Evolutionary conservation across 768 basidiomycete species (phyloP), one percentile per base, ranked within the genome.

Genomic region (Xerocomus spinulosus): DNA sequence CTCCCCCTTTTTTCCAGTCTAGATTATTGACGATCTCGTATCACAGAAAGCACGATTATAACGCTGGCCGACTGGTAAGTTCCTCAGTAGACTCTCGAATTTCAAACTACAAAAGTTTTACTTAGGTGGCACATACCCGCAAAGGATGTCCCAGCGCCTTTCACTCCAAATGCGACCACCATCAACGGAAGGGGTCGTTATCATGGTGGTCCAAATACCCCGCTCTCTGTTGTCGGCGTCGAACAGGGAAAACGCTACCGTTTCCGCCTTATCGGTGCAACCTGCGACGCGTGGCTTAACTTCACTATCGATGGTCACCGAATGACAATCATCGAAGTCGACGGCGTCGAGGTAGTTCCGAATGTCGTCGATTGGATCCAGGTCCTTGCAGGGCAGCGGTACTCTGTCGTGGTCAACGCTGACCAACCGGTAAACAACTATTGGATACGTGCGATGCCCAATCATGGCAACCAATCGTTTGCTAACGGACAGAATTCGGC

Each of bases 171-270:
- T 34, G 54, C 71, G 5, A 74, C 72, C n/a, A 59, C 72, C 6
- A 76, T 77, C 53, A 77, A 77, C 38, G 76, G 76, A 3, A 59
- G 38, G 3, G 76, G 76, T 17, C 72, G 76, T 18, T 67, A 62
- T 45, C 13, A 52, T 6, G 61, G 63, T 26, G 70, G 68, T 2
- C 63, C 72, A 2, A 49, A 56, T 10, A 44, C 61, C 0, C 64
- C 69, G 10, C 63, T 75, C 20, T 56, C 71, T 1, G 68, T 76
- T 34, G 56, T 74, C 44, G 64, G 60, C 25, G 75, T 77, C 42
- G 56, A 62, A 18, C 51, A 58, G 14, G 72, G 72, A 6, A 68
- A 59, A 43, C 66, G 72, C 15, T 76, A 76, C 46, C 69, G 71
- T 15, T 63, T 72, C 57, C 71, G 71, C 21, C 37, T 72, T 26